Base-by-base conservation (phyloP, 2,329 filamentous ascomycete genomes). In the Pezizomycotina sp. region DNA sequence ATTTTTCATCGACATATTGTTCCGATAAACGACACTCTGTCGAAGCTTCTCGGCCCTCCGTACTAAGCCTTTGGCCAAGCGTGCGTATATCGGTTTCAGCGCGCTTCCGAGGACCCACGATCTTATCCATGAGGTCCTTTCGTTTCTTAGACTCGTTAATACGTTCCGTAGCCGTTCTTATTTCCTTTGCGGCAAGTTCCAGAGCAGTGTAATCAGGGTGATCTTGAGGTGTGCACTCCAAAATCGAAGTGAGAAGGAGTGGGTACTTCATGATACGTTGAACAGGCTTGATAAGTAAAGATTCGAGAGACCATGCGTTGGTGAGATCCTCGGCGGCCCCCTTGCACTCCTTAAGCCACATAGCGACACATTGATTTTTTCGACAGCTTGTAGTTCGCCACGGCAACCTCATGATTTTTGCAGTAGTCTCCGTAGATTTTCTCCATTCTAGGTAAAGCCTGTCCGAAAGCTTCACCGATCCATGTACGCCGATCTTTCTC, bases 111-210 rank as follows among this genome's bases (percentile, higher is more conserved):
- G 76, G 66, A 26, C 56, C 68, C 19, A 93, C 80, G 38, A 91
- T 84, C 57, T 91, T 78, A 3, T 82, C 83, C 15, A 95, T 80
- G 29, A 92, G 70, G 56, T 93, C 82, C 41, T 86, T 83, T 34
- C 91, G 84, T 60, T 86, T 91, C 62, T 93, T 95, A 36, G 83
- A 75, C 55, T 91, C 83, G 60, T 98, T 92, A 56, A 95, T 95
- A 27, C 71, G 65, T 24, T 66, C 61, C 19, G 68, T 68, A 46
- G 74, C 66, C 36, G 62, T 64, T 5, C 65, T 68, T 19, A 72
- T 62, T 43, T 86, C 78, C 34, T 78, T 69, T 14, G 80, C 71
- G 6, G 84, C 77, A 23, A 66, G 68, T 47, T 77, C 71, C 21
- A 98, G 66, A 6, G 69, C 62, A 16, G 65, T 62, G 42, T 76